A percentile compares a stretch with the other conserved stretches of the same genome.
Conservation (phyloP, 805 yeast species). For the Schwanniomyces yamadae region DNA sequence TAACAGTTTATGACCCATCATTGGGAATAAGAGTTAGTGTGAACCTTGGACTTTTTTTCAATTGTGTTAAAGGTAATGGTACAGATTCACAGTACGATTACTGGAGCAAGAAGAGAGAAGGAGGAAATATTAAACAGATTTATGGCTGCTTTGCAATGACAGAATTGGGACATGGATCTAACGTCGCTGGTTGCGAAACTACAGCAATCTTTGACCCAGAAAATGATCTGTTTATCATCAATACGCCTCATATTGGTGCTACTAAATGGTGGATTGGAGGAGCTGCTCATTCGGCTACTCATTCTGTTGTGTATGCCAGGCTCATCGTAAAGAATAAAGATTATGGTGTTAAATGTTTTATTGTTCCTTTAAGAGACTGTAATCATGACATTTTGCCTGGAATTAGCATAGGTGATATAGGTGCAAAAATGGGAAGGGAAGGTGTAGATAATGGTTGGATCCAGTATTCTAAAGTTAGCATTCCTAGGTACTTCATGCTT, state of each 20-base stretch:
- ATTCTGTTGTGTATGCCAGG: constrained; percentile 40
- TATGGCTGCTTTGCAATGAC: constrained; percentile 66
- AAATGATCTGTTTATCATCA: constrained; percentile 42
- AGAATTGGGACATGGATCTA: constrained; percentile 64
- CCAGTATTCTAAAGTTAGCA: constrained; percentile 42
- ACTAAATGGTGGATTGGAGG: constrained; percentile 54
- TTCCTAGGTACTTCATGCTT: constrained; percentile 47
- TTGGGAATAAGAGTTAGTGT: constrained; percentile 82
- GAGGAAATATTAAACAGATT: constrained; percentile 55
- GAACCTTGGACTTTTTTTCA: constrained; percentile 80
- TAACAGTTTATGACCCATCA: constrained; percentile 74
- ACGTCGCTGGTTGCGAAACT: constrained; percentile 58
- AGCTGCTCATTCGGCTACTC: constrained; percentile 49
- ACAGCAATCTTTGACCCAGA: constrained; percentile 44
- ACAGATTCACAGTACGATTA: constrained; percentile 77
- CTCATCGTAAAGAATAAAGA: constrained; percentile 44
- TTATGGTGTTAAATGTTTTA: constrained; percentile 47
- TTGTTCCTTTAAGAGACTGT: constrained; percentile 46
- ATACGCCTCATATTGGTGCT: constrained; percentile 49
- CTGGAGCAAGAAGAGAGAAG: constrained; percentile 76
- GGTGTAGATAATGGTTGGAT: constrained; percentile 52
- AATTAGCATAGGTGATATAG: constrained; percentile 45
- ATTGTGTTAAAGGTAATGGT: constrained; percentile 84
- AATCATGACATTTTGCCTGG: constrained; percentile 44
- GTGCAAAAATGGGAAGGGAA: constrained; percentile 50